phyloP scores from a whole-genome alignment of 2,329 filamentous ascomycete species.

The Aspergillus luchuensis region DNA sequence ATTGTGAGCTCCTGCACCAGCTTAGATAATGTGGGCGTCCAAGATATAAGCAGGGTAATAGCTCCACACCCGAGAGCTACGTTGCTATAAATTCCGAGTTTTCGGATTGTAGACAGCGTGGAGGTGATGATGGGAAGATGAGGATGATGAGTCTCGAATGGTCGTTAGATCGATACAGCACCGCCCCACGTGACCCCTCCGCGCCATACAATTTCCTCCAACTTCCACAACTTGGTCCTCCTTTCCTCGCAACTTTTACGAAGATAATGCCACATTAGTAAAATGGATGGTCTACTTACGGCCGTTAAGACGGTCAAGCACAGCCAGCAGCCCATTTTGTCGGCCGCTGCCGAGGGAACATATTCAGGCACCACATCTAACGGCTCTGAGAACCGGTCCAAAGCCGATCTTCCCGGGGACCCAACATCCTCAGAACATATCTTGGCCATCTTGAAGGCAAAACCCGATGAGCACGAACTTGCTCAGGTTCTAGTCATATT shows the following conservation, averaged over 20 bases:
- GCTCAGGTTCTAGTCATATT: slow-evolving; percentile 35
- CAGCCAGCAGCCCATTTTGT: slow-evolving; percentile 22
- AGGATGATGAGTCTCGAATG: slow-evolving; percentile 3
- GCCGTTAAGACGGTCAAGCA: slow-evolving; percentile 42
- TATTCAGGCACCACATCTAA: slow-evolving; percentile 4
- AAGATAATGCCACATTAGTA: slow-evolving; percentile 9
- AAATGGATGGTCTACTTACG: slow-evolving; percentile 44
- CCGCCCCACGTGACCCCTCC: slow-evolving; percentile 31
- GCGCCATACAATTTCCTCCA: slow-evolving; percentile 26
- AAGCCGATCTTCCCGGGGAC: slow-evolving; percentile 19
- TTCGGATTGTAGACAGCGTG: not conserved
- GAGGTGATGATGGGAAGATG: not conserved
- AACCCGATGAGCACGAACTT: slow-evolving; percentile 41
- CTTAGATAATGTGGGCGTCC: too few relatives aligned
- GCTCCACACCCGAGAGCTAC: not conserved
- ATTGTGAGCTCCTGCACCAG: not conserved
- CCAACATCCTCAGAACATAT: slow-evolving; percentile 33
- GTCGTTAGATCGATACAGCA: slow-evolving; percentile 17
- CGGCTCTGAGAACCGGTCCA: slow-evolving; percentile 16
- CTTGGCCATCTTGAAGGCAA: slow-evolving; percentile 43
- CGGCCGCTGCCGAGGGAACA: slow-evolving; percentile 19
- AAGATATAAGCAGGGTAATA: not conserved
- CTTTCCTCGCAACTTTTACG: slow-evolving; percentile 9
- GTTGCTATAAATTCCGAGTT: not conserved
- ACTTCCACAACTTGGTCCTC: slow-evolving; percentile 10